phyloP scores from a whole-genome alignment of 495 filamentous ascomycete genomes.

The Penicillium bialowiezense region DNA sequence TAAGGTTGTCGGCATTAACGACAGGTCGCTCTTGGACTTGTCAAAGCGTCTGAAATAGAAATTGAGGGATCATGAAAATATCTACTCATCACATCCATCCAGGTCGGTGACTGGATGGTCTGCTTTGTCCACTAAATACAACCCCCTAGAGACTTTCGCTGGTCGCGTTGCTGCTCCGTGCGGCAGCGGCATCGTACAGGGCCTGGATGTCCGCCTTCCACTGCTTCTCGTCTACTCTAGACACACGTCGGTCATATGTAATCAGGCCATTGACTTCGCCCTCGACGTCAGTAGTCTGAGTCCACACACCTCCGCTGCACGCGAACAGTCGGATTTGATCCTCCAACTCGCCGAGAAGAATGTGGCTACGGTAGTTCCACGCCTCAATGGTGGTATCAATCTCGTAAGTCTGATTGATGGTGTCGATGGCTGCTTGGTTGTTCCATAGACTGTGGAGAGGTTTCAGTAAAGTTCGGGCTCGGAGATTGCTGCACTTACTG shows the following conservation, averaged over 20 bases:
- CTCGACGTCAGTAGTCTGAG: slow-evolving; percentile 71
- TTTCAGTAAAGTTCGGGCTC: background rate
- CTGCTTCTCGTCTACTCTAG: slow-evolving; percentile 52
- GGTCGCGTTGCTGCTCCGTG: slow-evolving; percentile 18
- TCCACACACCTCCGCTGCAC: slow-evolving; percentile 60
- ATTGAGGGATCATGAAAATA: background rate
- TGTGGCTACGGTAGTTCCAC: slow-evolving; percentile 63
- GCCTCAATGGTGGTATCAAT: slow-evolving; percentile 52
- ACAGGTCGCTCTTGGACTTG: background rate
- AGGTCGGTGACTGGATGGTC: background rate
- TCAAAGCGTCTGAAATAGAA: background rate
- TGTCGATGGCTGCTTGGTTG: slow-evolving; percentile 48
- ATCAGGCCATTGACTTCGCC: slow-evolving; percentile 71
- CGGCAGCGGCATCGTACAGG: slow-evolving; percentile 53
- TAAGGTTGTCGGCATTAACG: background rate
- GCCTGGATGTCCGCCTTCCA: slow-evolving; percentile 60
- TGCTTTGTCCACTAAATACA: background rate
- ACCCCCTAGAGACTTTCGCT: background rate
- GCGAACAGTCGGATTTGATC: slow-evolving; percentile 55
- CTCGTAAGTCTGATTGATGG: slow-evolving; percentile 66
- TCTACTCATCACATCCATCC: background rate
- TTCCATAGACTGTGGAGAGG: slow-evolving; percentile 50
- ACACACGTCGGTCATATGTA: slow-evolving; percentile 60
- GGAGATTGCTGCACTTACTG: slow-evolving; percentile 27
- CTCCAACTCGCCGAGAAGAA: slow-evolving; percentile 50